phyloP scores from a whole-genome alignment of 2,329 filamentous ascomycete genomes.

The Pseudogymnoascus verrucosus region DNA sequence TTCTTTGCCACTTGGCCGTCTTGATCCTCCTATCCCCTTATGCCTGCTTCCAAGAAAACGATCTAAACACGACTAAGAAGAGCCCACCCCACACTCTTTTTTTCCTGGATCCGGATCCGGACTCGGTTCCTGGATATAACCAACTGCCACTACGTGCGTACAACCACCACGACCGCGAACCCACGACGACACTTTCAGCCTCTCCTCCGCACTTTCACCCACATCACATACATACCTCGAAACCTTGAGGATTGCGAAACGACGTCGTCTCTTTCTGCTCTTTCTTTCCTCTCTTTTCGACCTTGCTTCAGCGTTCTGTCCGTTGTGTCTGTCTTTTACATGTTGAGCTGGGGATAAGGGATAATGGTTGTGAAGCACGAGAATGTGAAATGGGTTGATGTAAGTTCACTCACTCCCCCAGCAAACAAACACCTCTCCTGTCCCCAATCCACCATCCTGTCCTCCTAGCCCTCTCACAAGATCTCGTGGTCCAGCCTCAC shows the following conservation, averaged over 20 bases:
- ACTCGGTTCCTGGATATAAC: background rate
- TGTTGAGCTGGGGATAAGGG: background rate
- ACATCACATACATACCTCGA: background rate
- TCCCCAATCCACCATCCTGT: background rate
- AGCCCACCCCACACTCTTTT: background rate
- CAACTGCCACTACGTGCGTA: background rate
- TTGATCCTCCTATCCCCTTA: background rate
- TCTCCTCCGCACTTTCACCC: background rate
- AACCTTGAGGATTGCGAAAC: background rate
- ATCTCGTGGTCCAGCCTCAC: background rate
- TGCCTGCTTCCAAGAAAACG: background rate
- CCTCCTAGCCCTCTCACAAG: background rate
- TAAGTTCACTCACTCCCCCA: slow-evolving; percentile 32
- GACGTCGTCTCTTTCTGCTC: background rate
- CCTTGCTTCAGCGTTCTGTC: background rate
- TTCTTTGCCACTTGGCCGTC: background rate
- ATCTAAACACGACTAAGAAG: background rate
- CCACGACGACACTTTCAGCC: background rate
- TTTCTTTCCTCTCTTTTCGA: background rate
- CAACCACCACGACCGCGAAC: background rate
- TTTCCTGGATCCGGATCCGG: background rate
- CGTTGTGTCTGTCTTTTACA: background rate
- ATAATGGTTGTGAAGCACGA: slow-evolving; percentile 23
- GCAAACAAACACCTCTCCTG: slow-evolving; percentile 5
- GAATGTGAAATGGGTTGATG: slow-evolving; percentile 54